Percentiles rank a stretch among this genome's conserved stretches.
These are phyloP conservation scores for Pharus latifolius DNA, from an alignment of 176 grass and related monocot species.

Conservation along the genomic window DNA sequence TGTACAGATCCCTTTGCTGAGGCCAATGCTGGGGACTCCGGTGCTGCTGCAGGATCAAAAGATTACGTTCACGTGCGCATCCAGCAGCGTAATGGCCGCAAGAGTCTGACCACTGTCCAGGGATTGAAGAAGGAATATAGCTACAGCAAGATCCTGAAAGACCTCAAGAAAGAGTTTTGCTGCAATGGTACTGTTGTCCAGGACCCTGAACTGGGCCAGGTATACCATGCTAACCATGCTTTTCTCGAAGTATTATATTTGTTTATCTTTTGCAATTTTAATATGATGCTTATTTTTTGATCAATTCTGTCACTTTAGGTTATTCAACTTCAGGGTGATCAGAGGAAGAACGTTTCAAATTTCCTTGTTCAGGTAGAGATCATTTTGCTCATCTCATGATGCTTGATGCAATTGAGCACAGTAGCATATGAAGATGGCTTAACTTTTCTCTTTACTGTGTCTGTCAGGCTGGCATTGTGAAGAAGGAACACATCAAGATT, in stretches of 20 bases:
- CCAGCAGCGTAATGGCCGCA: constrained; percentile 93
- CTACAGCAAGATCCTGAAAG: constrained; percentile 98
- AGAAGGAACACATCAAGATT: constrained; percentile 98
- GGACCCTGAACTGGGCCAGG: constrained; percentile 97
- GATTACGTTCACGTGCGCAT: constrained; percentile 93
- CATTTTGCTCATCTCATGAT: not conserved
- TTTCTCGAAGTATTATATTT: not conserved
- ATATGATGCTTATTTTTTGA: not conserved
- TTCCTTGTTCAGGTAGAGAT: constrained; percentile 91
- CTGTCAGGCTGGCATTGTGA: constrained; percentile 82
- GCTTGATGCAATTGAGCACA: not conserved
- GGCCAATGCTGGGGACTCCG: constrained; percentile 97
- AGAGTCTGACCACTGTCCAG: constrained; percentile 97
- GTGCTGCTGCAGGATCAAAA: constrained; percentile 78
- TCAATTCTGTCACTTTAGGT: constrained; percentile 29
- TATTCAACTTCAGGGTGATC: constrained; percentile 99
- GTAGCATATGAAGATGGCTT: not conserved
- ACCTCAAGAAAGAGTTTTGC: constrained; percentile 98
- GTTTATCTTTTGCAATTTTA: not conserved
- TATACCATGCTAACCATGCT: not conserved
- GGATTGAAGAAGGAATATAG: constrained; percentile 90
- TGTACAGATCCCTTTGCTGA: constrained; percentile 89
- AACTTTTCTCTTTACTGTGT: not conserved
- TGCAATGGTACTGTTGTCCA: constrained; percentile 99
- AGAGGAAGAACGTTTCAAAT: constrained; percentile 97